phyloP scores from a whole-genome alignment of 2,329 filamentous ascomycete genomes.

The Fusarium sp. region DNA sequence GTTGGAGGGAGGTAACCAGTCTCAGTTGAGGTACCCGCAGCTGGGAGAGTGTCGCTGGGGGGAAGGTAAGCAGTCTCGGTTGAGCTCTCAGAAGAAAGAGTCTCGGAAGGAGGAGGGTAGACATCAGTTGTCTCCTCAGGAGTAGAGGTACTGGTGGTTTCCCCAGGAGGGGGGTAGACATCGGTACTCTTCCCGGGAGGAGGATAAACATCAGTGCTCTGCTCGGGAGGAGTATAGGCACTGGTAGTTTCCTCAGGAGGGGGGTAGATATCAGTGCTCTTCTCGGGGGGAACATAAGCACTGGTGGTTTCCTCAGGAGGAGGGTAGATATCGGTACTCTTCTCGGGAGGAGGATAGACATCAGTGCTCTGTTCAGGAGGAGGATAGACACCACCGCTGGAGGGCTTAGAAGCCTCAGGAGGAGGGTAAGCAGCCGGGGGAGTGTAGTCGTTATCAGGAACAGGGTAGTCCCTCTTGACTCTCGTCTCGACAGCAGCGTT shows the following conservation, averaged over 20 bases:
- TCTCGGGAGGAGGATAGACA: not conserved
- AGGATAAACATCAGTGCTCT: not conserved
- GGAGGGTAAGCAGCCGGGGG: not conserved
- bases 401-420: no score
- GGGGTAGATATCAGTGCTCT: not conserved
- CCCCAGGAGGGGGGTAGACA: not conserved
- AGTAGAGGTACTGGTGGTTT: not conserved
- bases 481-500: conserved; percentile 33
- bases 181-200: not conserved
- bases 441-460: conserved; percentile 9
- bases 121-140: not conserved
- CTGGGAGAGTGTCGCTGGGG: not conserved
- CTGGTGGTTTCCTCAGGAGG: not conserved
- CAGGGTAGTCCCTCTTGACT: conserved; percentile 23
- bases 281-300: not conserved
- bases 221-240: not conserved
- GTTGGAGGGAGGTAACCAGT: not conserved
- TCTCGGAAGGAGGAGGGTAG: not conserved
- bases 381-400: not conserved
- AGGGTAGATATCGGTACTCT: not conserved
- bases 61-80: not conserved
- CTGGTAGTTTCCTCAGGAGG: not conserved
- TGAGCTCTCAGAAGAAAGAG: not conserved
- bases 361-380: not conserved
- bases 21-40: not conserved